Evolutionary conservation across 1,284 basidiomycete genomes (phyloP).

Genomic region (Puccinia brachypodii): DNA sequence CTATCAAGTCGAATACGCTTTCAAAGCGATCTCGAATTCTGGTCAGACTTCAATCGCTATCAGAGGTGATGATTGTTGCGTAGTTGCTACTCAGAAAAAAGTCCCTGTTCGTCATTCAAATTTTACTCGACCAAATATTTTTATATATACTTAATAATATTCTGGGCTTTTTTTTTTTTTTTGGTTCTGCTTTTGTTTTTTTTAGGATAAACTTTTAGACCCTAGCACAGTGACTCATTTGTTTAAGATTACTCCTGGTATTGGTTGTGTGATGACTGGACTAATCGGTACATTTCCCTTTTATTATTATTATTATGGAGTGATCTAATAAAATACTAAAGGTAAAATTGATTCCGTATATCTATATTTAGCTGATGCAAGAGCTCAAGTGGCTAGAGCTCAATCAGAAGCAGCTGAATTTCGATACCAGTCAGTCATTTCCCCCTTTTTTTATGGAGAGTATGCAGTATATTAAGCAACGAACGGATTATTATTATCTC

Average conservation of each 20-base stretch:
- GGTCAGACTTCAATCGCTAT: slow-evolving; percentile 92
- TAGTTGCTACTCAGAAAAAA: slow-evolving; percentile 98
- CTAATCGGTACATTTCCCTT: slow-evolving; percentile 68
- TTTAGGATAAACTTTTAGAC: slow-evolving; percentile 94
- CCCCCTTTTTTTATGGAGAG: neutral
- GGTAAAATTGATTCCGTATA: slow-evolving; percentile 30
- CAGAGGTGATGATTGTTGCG: slow-evolving; percentile 87
- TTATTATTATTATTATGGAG: neutral
- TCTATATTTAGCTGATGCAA: slow-evolving; percentile 96
- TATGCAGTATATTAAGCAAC: neutral
- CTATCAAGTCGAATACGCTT: slow-evolving; percentile 99
- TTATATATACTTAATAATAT: too few species aligned
- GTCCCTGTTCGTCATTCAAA: slow-evolving; percentile 69
- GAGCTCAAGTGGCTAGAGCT: slow-evolving; percentile 84
- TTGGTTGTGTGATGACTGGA: slow-evolving; percentile 97
- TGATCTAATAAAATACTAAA: neutral
- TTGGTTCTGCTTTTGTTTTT: neutral
- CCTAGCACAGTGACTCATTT: slow-evolving; percentile 91
- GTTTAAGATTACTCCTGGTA: slow-evolving; percentile 92
- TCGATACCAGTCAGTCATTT: slow-evolving; percentile 72
- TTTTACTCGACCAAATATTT: neutral
- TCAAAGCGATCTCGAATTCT: slow-evolving; percentile 97
- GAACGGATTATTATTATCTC: neutral
- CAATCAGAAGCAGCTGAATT: slow-evolving; percentile 89
- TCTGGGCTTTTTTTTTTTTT: neutral